Percentiles rank a stretch among this genome's conserved stretches.
Conservation (phyloP, 2,329 filamentous ascomycete species). For the Stagonosporopsis rhizophila region DNA sequence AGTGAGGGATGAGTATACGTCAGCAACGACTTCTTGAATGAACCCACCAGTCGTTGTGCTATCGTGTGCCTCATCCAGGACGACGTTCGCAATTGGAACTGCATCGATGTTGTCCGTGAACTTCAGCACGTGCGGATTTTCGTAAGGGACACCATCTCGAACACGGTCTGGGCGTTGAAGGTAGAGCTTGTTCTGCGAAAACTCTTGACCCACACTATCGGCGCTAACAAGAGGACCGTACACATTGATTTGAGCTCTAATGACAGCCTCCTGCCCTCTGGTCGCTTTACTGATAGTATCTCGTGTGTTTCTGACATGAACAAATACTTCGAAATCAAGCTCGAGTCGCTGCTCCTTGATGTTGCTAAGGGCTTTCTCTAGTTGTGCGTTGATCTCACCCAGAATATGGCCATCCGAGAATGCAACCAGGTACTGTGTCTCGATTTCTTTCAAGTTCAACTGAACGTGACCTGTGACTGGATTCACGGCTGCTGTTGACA, state of each 20-base stretch:
- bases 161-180: constrained; percentile 34
- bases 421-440: constrained; percentile 20
- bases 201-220: constrained; percentile 23
- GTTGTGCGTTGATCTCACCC: constrained; percentile 30
- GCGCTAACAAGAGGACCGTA: constrained; percentile 25
- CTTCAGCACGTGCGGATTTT: constrained; percentile 39
- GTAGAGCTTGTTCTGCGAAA: constrained; percentile 34
- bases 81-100: neutral
- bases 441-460: constrained; percentile 20
- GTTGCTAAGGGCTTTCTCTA: constrained; percentile 27
- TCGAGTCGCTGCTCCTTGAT: constrained; percentile 22
- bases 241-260: constrained; percentile 36
- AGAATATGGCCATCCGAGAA: constrained; percentile 25
- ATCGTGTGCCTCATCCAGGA: neutral
- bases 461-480: constrained; percentile 26
- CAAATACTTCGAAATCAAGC: constrained; percentile 35
- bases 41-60: neutral
- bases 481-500: constrained; percentile 11
- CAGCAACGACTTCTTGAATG: constrained; percentile 2
- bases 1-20: constrained; percentile 34
- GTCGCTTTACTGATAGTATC: constrained; percentile 32
- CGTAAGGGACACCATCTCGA: constrained; percentile 23
- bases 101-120: constrained; percentile 12
- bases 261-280: constrained; percentile 35
- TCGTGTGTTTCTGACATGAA: constrained; percentile 23